phyloP scores from a whole-genome alignment of 106 monocot genomes.

The Dioscorea alata region DNA sequence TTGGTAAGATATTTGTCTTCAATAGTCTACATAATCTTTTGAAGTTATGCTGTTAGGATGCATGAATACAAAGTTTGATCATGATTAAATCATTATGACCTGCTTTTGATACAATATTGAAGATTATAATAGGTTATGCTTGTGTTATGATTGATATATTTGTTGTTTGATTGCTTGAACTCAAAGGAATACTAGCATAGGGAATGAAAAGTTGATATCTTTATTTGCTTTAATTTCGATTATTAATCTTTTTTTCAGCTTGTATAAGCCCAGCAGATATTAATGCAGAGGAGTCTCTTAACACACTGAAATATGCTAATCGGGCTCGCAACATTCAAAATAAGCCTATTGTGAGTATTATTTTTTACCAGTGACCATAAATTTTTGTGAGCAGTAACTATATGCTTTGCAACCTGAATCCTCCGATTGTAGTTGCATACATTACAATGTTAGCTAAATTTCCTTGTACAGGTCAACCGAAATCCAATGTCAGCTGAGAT shows the following conservation, averaged over 20 bases:
- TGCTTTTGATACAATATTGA: no score
- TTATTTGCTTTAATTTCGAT: no score
- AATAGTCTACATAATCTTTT: no score
- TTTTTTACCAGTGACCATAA: background rate
- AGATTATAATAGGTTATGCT: no score
- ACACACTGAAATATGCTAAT: constrained; percentile 98
- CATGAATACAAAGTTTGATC: no score
- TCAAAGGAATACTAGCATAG: no score
- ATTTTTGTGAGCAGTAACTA: background rate
- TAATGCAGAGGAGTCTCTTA: constrained; percentile 95
- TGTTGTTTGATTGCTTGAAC: no score
- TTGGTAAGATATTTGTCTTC: background rate
- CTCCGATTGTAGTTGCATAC: background rate
- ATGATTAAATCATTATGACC: no score
- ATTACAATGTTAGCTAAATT: background rate
- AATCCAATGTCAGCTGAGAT: constrained; percentile 87
- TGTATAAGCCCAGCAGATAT: constrained; percentile 99
- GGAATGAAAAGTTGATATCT: no score
- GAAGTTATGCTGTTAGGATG: no score
- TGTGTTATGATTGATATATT: no score
- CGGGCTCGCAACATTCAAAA: constrained; percentile 98
- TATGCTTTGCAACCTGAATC: background rate
- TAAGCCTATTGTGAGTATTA: constrained; percentile 78
- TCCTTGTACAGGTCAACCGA: constrained; percentile 71
- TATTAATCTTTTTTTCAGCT: constrained; percentile 32